Percentiles rank a stretch among this genome's conserved stretches.
phyloP scores from a whole-genome alignment of 2,329 filamentous ascomycete genomes.

The Thelonectria discophora region DNA sequence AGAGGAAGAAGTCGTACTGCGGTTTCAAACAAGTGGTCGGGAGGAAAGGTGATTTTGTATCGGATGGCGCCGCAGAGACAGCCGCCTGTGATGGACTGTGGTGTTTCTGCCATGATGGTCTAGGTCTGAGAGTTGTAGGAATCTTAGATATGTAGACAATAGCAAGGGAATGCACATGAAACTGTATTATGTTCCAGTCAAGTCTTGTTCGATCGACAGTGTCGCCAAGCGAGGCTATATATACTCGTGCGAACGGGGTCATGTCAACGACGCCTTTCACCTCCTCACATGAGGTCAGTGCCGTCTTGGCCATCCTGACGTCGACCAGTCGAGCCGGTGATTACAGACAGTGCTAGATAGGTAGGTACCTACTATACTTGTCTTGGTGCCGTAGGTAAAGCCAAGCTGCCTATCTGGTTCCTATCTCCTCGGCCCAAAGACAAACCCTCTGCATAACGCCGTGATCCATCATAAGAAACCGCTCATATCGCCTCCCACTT shows the following conservation, averaged over 20 bases:
- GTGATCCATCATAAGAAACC: neutral
- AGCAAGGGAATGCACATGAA: neutral
- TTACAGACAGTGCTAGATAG: neutral
- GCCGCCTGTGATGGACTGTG: conserved; percentile 56
- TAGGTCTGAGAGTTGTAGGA: neutral
- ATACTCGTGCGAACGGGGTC: conserved; percentile 10
- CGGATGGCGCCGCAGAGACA: conserved; percentile 61
- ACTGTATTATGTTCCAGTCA: neutral
- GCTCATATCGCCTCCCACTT: conserved; percentile 73
- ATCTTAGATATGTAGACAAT: conserved; percentile 2
- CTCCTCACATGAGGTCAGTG: conserved; percentile 3
- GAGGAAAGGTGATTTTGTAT: conserved; percentile 58
- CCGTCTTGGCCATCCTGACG: conserved; percentile 2
- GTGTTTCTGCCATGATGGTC: conserved; percentile 41
- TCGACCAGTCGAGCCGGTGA: neutral
- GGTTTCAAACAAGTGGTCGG: conserved; percentile 54
- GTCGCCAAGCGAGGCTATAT: conserved; percentile 21
- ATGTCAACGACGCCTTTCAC: conserved; percentile 45
- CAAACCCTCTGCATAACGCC: too few relatives aligned
- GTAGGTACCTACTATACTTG: neutral
- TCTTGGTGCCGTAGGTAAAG: conserved; percentile 13
- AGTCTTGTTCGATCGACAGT: neutral
- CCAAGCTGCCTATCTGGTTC: neutral
- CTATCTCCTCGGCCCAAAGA: neutral
- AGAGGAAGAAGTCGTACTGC: conserved; percentile 38